Base-by-base conservation (phyloP, 768 basidiomycete genomes). In the Lactarius deliciosus region DNA sequence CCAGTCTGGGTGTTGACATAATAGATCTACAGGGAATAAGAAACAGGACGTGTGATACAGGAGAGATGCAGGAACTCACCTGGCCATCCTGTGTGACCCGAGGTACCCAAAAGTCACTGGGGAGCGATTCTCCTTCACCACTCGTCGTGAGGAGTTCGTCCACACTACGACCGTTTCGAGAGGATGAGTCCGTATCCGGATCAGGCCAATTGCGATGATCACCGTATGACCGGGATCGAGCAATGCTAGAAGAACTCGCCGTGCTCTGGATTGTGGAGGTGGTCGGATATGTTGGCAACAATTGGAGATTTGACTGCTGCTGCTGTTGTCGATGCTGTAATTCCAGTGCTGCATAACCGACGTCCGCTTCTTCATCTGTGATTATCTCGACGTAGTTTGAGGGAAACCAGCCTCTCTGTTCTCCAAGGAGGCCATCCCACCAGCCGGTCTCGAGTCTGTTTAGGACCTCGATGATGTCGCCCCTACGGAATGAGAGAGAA, bases 381-480 rank as follows among this genome's bases (percentile, higher is more conserved):
- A 98, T 86, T 55, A 85, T 75, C 57, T 81, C 79, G 55, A 97
- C 95, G 79, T 97, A 98, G 79, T 98, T 99, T 71, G 91, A 93
- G 25, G 96, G 96, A 77, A 99, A 96, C 94, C 94, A 96, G 64
- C 96, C 96, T 60, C 96, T 86, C 75, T 91, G 89, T 63, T 92
- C 91, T 57, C 88, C 86, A 25, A 97, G 82, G 66, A 97, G 80
- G 5, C 96, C 96, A 76, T 99, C 96, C 97, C 96, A 98, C 96
- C 96, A 99, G 18, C 96, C 96, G 5, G 92, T 92, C 43, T 92
- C 91, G 63, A 98, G 86, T 72, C 88, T 89, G 13, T 90, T 92
- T 61, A 96, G 82, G 66, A 98, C 94, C 76, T 98, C 94, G 70
- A 99, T 97, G 71, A 98, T 84, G 74, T 98, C 95, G 69, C 88